Evolutionary conservation across 2,329 filamentous ascomycete species (phyloP), one percentile per base, ranked within the genome.

Genomic region (Hypomyces perniciosus): DNA sequence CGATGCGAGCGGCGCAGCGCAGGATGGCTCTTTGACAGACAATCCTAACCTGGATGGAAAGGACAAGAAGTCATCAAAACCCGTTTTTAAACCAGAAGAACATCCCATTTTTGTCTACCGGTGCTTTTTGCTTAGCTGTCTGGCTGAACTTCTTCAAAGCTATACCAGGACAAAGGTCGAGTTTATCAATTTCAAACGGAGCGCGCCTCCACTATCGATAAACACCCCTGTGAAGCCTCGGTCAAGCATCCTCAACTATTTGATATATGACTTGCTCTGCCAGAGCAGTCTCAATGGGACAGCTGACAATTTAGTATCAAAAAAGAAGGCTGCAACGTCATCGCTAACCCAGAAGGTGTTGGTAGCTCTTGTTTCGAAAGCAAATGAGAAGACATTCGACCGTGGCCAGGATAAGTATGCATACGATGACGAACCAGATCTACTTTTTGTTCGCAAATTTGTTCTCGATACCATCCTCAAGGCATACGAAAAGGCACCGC

Each of bases 131-230:
- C 79, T 99, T 31, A 90, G 93, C 64, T 96, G 91, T 62, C 74
- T 99, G 37, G 85, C 90, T 0, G 93, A 99, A 68, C 80, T 99
- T 10, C 76, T 99, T 10, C 84, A 88, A 51, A 95, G 87, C 62
- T 99, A 97, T 72, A 96, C 90, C 59, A 84, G 90, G 48, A 89
- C 90, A 7, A 99, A 99, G 76, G 83, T 99, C 40, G 95, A 99
- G 65, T 97, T 99, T 65, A 96, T 99, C 74, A 97, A 96, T 68
- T 99, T 96, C 72, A 97, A 95, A 58, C 85, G 92, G 54, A 96
- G 91, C 63, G 86, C 89, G 6, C 88, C 90, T 48, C 89, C 92
- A 43, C 79, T 90, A 41, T 85, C 89, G 59, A 85, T 85, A 8
- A 84, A 83, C 48, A 97, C 93, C 1, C 93, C 93, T 5, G 91